These are phyloP conservation scores for Tuctoria greenei DNA, from an alignment of 176 grass and related monocot species.

Conservation along the genomic window DNA sequence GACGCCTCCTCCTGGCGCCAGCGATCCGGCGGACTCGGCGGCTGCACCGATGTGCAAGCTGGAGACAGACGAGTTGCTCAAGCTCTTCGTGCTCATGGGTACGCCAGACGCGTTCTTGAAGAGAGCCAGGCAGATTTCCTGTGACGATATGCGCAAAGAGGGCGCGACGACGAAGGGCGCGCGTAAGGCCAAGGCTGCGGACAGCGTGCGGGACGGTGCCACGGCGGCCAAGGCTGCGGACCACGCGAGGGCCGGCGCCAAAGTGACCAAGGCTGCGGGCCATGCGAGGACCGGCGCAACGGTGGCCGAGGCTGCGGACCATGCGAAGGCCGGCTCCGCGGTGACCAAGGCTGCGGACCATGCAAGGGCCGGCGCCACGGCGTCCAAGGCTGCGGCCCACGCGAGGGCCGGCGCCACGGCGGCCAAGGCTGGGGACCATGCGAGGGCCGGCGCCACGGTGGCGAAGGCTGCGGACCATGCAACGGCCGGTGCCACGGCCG, in stretches of 20 bases:
- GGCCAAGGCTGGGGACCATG: neutral
- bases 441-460: neutral
- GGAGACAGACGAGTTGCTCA: constrained; percentile 60
- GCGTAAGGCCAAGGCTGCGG: neutral
- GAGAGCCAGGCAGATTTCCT: constrained; percentile 37
- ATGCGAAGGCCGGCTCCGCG: neutral
- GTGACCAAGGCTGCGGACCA: neutral
- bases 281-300: neutral
- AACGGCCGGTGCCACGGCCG: neutral
- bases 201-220: neutral
- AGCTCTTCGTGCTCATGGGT: constrained; percentile 32
- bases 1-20: neutral
- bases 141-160: neutral
- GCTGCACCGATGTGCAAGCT: constrained; percentile 29
- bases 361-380: neutral
- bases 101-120: constrained; percentile 36
- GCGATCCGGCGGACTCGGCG: neutral
- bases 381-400: neutral
- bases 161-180: neutral
- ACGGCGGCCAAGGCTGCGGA: neutral
- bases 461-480: neutral
- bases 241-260: neutral
- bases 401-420: neutral
- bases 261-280: neutral
- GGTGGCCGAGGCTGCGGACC: no score